phyloP scores from a whole-genome alignment of 2,329 filamentous ascomycete genomes.

The Trichoderma afroharzianum region DNA sequence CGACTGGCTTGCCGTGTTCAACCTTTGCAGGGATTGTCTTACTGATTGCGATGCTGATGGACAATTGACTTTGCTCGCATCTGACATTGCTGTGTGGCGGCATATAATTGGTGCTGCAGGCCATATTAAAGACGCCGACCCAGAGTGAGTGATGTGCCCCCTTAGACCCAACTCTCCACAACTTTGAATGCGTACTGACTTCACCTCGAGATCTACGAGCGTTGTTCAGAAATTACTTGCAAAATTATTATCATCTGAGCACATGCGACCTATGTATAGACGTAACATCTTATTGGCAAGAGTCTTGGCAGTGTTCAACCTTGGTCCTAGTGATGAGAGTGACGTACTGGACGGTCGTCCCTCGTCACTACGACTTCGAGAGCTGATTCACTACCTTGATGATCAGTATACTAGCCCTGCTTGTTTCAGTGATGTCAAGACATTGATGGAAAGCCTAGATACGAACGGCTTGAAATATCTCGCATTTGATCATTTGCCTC shows the following conservation, averaged over 20 bases:
- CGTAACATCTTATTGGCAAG: conserved; percentile 39
- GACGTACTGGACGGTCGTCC: conserved; percentile 29
- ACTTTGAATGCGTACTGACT: no score
- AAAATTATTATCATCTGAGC: conserved; percentile 28
- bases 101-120: conserved; percentile 38
- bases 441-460: conserved; percentile 41
- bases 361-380: conserved; percentile 31
- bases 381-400: conserved; percentile 36
- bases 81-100: conserved; percentile 43
- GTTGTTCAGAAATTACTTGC: conserved; percentile 31
- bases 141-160: conserved; percentile 30
- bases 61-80: conserved; percentile 41
- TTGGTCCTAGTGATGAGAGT: conserved; percentile 28
- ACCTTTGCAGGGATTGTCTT: conserved; percentile 44
- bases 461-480: conserved; percentile 39
- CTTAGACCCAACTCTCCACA: background rate
- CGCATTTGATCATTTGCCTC: conserved; percentile 35
- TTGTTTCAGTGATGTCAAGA: conserved; percentile 47
- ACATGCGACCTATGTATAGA: conserved; percentile 37
- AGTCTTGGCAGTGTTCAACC: conserved; percentile 36
- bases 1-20: conserved; percentile 42
- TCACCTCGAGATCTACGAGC: conserved; percentile 22
- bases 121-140: conserved; percentile 29
- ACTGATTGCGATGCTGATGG: conserved; percentile 35
- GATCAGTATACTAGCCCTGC: conserved; percentile 35